phyloP scores from a whole-genome alignment of 23 red algal genomes.

The Cyanidium caldarium region DNA sequence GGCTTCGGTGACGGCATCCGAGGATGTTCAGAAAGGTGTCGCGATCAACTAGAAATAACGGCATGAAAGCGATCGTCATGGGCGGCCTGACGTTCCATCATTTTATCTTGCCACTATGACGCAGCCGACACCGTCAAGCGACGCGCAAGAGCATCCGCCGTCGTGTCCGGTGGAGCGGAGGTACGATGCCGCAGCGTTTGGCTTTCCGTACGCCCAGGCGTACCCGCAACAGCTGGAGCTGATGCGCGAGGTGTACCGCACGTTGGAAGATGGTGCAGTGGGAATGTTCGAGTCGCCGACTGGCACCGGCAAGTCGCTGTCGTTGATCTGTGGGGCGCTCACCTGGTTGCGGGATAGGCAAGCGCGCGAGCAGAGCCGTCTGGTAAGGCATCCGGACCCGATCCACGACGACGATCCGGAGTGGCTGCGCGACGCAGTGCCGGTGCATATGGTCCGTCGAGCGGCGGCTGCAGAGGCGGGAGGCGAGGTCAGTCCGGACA shows the following conservation, averaged over 20 bases:
- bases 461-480: too few relatives aligned
- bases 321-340: slow-evolving; percentile 67
- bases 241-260: slow-evolving; percentile 38
- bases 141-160: not conserved
- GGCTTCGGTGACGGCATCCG: too few relatives aligned
- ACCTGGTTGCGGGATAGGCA: slow-evolving; percentile 40
- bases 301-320: slow-evolving; percentile 87
- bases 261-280: slow-evolving; percentile 33
- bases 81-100: too few relatives aligned
- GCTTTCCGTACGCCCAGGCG: slow-evolving; percentile 26
- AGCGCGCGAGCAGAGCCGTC: not conserved
- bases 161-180: not conserved
- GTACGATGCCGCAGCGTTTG: slow-evolving; percentile 7
- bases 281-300: slow-evolving; percentile 91
- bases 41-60: too few relatives aligned
- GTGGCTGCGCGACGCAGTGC: slow-evolving; percentile 41
- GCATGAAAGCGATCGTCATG: too few relatives aligned
- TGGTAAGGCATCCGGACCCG: not conserved
- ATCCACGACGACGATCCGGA: slow-evolving; percentile 27
- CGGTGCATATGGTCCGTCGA: too few relatives aligned
- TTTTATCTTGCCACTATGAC: too few relatives aligned
- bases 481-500: too few relatives aligned
- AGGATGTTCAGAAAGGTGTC: too few relatives aligned
- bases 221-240: slow-evolving; percentile 49
- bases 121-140: not conserved